Conservation (phyloP, 1,284 basidiomycete species). For the Ceratobasidium sp. region DNA sequence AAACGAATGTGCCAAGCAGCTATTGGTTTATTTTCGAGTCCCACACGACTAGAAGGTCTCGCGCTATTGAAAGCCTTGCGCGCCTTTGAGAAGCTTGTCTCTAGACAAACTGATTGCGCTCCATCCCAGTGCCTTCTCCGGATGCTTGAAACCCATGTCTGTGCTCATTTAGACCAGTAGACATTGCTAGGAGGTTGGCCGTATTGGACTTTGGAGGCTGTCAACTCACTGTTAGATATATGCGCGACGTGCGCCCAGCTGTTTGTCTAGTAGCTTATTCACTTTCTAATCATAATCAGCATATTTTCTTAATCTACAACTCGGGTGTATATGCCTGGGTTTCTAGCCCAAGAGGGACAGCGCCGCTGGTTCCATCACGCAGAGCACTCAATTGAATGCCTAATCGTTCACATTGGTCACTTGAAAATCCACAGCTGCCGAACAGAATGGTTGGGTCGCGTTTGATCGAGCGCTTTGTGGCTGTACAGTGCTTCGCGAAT, state of each 20-base stretch:
- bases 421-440: neutral
- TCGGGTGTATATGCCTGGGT: neutral
- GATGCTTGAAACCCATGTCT: neutral
- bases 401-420: neutral
- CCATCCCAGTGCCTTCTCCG: neutral
- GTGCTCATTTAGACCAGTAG: neutral
- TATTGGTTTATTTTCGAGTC: constrained; percentile 31
- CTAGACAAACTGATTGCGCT: neutral
- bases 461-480: constrained; percentile 18
- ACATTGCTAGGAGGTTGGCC: neutral
- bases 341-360: neutral
- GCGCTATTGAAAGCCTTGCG: too few species aligned
- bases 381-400: neutral
- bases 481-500: neutral
- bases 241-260: neutral
- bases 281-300: neutral
- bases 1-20: constrained; percentile 42
- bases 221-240: neutral
- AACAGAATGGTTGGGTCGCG: neutral
- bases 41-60: constrained; percentile 17
- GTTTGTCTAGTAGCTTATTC: neutral
- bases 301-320: neutral
- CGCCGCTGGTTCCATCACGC: neutral
- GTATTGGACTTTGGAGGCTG: neutral
- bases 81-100: neutral